These are phyloP conservation scores for Cyberlindnera meyerae DNA, from an alignment of 805 yeast genomes.

Conservation along the genomic window DNA sequence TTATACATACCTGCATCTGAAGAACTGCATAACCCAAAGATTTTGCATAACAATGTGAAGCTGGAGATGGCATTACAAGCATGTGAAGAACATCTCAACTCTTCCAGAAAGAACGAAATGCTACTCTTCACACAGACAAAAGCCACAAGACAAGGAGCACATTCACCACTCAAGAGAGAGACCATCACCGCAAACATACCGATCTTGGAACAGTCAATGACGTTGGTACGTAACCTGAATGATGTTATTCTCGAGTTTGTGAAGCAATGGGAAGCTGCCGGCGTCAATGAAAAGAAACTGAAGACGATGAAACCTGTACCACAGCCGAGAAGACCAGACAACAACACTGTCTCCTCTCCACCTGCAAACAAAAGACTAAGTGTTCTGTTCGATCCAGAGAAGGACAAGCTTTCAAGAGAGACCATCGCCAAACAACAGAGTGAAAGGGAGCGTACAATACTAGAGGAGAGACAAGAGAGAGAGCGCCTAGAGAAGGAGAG, in stretches of 20 bases:
- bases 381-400: conserved; percentile 17
- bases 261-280: conserved; percentile 19
- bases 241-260: conserved; percentile 10
- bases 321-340: no score
- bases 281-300: conserved; percentile 5
- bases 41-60: conserved; percentile 28
- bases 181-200: conserved; percentile 30
- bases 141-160: conserved; percentile 34
- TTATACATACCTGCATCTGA: conserved; percentile 34
- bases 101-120: conserved; percentile 39
- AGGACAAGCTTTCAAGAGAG: conserved; percentile 17
- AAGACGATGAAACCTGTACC: conserved; percentile 7
- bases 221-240: conserved; percentile 8
- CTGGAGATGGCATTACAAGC: conserved; percentile 24
- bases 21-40: conserved; percentile 37
- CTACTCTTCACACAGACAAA: conserved; percentile 39
- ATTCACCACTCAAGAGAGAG: conserved; percentile 29
- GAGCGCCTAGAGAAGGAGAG: conserved; percentile 13
- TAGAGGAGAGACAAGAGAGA: conserved; percentile 14
- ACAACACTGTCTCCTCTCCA: conserved; percentile 1
- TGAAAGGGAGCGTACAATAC: conserved; percentile 13
- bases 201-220: conserved; percentile 7
- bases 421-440: conserved; percentile 17
- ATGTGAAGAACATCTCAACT: conserved; percentile 35
- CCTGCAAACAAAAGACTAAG: conserved; percentile 8